phyloP scores from a whole-genome alignment of 2,329 filamentous ascomycete genomes.

The Ceratocystis diversiconidia region DNA sequence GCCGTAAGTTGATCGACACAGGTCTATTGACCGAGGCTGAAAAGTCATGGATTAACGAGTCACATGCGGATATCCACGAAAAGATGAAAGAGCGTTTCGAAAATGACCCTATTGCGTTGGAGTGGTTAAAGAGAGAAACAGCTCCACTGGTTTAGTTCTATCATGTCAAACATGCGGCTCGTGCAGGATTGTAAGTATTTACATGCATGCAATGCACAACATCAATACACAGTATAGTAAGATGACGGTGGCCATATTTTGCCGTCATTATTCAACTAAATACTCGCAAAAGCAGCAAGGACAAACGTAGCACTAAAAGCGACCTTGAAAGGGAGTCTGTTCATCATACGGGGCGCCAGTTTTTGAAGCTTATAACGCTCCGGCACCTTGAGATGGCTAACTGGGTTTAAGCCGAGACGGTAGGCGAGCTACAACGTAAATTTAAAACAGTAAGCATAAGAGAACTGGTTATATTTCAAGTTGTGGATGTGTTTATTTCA shows the following conservation, averaged over 20 bases:
- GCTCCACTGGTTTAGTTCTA: conserved; percentile 7
- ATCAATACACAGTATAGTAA: not conserved
- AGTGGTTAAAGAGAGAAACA: conserved; percentile 80
- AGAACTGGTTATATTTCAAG: not conserved
- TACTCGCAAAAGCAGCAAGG: conserved; percentile 38
- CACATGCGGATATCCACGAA: conserved; percentile 64
- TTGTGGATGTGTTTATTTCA: not conserved
- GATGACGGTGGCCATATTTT: not conserved
- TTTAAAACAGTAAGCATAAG: conserved; percentile 9
- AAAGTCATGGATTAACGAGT: conserved; percentile 74
- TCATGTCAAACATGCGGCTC: not conserved
- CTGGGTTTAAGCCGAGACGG: conserved; percentile 30
- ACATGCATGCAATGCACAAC: not conserved
- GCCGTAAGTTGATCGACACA: conserved; percentile 70
- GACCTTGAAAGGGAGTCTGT: conserved; percentile 49
- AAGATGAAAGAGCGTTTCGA: conserved; percentile 71
- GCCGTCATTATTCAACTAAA: conserved; percentile 27
- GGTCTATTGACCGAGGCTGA: conserved; percentile 57
- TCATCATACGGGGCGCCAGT: conserved; percentile 8
- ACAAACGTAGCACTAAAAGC: conserved; percentile 62
- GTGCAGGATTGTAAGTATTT: not conserved
- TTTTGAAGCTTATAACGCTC: conserved; percentile 16
- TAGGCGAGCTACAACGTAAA: conserved; percentile 28
- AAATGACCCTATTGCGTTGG: conserved; percentile 53
- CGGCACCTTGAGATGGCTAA: conserved; percentile 24